A percentile compares a stretch with the other conserved stretches of the same genome.
phyloP scores from a whole-genome alignment of 2,329 filamentous ascomycete genomes.

The Ophiostoma montium region DNA sequence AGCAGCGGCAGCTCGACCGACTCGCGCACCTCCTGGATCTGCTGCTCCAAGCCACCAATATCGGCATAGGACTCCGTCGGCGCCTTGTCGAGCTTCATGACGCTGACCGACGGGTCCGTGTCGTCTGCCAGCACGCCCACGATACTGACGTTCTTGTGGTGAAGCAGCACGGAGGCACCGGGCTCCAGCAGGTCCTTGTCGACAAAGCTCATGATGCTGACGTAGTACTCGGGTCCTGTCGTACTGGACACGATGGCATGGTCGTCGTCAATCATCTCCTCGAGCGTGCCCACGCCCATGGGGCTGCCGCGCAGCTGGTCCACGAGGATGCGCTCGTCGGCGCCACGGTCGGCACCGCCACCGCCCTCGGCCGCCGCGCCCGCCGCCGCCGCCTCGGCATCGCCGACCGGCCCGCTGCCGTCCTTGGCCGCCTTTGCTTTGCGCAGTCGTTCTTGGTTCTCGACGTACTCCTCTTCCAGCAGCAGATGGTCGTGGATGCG shows the following conservation, averaged over 20 bases:
- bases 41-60: slow-evolving; percentile 86
- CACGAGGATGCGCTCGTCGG: slow-evolving; percentile 85
- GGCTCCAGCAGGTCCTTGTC: slow-evolving; percentile 97
- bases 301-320: slow-evolving; percentile 98
- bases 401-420: slow-evolving; percentile 39
- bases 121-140: slow-evolving; percentile 96
- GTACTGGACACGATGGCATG: slow-evolving; percentile 97
- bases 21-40: slow-evolving; percentile 96
- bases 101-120: slow-evolving; percentile 84
- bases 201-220: slow-evolving; percentile 99
- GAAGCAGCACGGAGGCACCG: slow-evolving; percentile 83
- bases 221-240: slow-evolving; percentile 96
- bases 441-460: slow-evolving; percentile 92
- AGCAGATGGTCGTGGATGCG: slow-evolving; percentile 94
- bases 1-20: slow-evolving; percentile 90
- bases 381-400: slow-evolving; percentile 52
- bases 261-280: slow-evolving; percentile 98
- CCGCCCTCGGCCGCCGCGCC: slow-evolving; percentile 21
- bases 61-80: slow-evolving; percentile 97
- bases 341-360: slow-evolving; percentile 53
- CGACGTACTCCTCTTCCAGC: slow-evolving; percentile 95
- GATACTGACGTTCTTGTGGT: slow-evolving; percentile 96
- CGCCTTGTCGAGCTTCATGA: slow-evolving; percentile 99
- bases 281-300: slow-evolving; percentile 94
- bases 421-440: slow-evolving; percentile 78